A percentile compares a stretch with the other conserved stretches of the same genome.
phyloP scores from a whole-genome alignment of 805 yeast species.

The Danielozyma ontarioensis region DNA sequence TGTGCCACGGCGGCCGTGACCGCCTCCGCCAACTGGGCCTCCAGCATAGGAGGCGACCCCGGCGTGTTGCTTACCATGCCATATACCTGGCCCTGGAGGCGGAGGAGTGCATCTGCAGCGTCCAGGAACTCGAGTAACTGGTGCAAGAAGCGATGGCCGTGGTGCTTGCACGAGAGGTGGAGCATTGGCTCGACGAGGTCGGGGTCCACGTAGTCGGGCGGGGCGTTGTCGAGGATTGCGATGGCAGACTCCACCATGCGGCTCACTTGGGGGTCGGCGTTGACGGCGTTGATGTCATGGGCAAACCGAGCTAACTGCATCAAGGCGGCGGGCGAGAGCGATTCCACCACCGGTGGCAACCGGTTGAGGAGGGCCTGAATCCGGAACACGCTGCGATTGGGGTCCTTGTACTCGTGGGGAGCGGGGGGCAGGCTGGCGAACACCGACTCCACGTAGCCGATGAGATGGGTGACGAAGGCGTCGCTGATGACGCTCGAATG shows the following conservation, averaged over 20 bases:
- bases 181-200: not conserved
- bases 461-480: slow-evolving; percentile 13
- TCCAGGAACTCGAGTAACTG: no score
- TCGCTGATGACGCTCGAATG: slow-evolving; percentile 19
- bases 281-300: slow-evolving; percentile 17
- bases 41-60: slow-evolving; percentile 6
- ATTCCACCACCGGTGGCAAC: no score
- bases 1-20: slow-evolving; percentile 12
- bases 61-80: no score
- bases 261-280: not conserved
- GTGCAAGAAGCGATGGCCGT: no score
- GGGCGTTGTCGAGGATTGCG: not conserved
- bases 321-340: no score
- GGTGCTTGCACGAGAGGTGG: no score
- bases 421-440: slow-evolving; percentile 22
- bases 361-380: no score
- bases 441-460: slow-evolving; percentile 22
- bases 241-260: not conserved
- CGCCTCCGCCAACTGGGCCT: slow-evolving; percentile 17
- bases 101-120: not conserved
- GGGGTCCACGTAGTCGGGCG: not conserved
- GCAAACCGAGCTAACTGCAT: slow-evolving; percentile 17
- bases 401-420: slow-evolving; percentile 32
- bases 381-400: slow-evolving; percentile 19
- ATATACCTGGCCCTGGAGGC: no score